These are phyloP conservation scores for Boeremia lycopersici DNA, from an alignment of 2,329 filamentous ascomycete genomes.

Conservation along the genomic window DNA sequence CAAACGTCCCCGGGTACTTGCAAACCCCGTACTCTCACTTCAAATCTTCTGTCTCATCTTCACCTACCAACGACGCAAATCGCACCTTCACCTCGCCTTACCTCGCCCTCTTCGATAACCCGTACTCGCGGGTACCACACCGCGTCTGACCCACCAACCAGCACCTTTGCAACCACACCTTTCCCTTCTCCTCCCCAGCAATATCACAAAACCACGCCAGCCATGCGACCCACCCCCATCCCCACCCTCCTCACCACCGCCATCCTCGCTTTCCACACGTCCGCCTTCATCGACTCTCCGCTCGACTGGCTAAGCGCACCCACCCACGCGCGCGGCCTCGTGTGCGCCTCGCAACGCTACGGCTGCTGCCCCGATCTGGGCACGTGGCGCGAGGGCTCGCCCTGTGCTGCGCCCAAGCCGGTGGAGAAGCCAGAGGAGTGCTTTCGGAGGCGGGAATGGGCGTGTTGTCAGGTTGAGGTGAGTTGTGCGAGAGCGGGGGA, in stretches of 20 bases:
- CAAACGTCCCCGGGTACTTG: too few relatives aligned
- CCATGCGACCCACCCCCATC: background rate
- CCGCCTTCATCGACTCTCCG: background rate
- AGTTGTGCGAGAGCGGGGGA: background rate
- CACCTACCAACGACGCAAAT: background rate
- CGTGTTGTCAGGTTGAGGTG: background rate
- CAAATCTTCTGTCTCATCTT: too few relatives aligned
- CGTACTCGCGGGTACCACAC: background rate
- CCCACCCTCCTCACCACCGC: background rate
- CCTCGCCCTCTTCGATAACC: too few relatives aligned
- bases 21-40: too few relatives aligned
- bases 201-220: background rate
- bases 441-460: background rate
- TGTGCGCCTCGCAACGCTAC: constrained; percentile 1
- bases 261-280: background rate
- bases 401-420: background rate
- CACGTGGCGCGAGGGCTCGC: background rate
- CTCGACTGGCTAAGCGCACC: constrained; percentile 1
- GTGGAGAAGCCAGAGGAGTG: background rate
- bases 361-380: constrained; percentile 1
- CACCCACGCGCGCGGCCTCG: constrained; percentile 1
- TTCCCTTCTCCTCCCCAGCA: background rate
- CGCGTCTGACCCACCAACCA: background rate
- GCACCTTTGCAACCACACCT: background rate
- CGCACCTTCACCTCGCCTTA: background rate